Conservation (phyloP, 2,329 filamentous ascomycete species). For the Myriosclerotinia duriaeana region DNA sequence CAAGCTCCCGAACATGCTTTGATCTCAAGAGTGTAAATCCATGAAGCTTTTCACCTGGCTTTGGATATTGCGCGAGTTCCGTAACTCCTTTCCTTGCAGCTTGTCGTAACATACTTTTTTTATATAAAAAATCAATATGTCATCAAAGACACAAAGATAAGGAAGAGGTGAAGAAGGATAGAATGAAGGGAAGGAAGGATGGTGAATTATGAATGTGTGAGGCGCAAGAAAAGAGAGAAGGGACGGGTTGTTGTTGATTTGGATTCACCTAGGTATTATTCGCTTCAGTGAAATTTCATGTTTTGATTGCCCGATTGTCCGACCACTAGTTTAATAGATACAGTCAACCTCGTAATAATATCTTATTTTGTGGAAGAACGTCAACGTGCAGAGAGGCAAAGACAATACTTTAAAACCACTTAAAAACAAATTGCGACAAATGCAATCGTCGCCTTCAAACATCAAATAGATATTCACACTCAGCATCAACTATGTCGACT, state of each 20-base stretch:
- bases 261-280: too few relatives aligned
- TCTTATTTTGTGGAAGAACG: conserved; percentile 22
- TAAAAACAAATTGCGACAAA: conserved; percentile 16
- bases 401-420: conserved; percentile 20
- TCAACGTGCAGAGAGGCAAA: conserved; percentile 21
- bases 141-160: conserved; percentile 6
- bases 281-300: conserved; percentile 24
- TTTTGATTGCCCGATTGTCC: conserved; percentile 23
- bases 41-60: conserved; percentile 80
- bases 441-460: conserved; percentile 16
- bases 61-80: conserved; percentile 72
- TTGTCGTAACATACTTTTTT: conserved; percentile 51
- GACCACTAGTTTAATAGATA: conserved; percentile 20
- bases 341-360: conserved; percentile 24
- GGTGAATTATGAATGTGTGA: conserved; percentile 2
- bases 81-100: conserved; percentile 60
- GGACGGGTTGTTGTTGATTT: conserved; percentile 1
- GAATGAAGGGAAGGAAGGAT: conserved; percentile 1
- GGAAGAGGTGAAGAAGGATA: neutral
- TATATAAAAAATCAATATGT: conserved; percentile 3
- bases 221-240: conserved; percentile 5
- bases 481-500: conserved; percentile 38
- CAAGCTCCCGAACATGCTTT: conserved; percentile 91
- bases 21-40: conserved; percentile 88
- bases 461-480: conserved; percentile 22